A percentile compares a stretch with the other conserved stretches of the same genome.
phyloP scores from a whole-genome alignment of 306 rosid genomes.

The Dalbergia oliveri region DNA sequence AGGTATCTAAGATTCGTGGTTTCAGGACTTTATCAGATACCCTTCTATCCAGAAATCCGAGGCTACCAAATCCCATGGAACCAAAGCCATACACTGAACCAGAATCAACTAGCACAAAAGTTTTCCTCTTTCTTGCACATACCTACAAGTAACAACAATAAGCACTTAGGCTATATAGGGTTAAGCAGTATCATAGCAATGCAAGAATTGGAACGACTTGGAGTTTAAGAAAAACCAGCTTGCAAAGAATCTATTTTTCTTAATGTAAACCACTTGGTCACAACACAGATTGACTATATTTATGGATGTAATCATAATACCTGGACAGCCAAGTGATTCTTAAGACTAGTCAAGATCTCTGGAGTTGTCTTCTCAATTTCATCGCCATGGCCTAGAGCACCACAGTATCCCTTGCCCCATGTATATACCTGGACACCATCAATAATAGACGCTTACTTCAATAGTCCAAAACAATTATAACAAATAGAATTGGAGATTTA shows the following conservation, averaged over 20 bases:
- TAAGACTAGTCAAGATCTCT: slow-evolving; percentile 64
- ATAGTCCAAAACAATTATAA: slow-evolving; percentile 27
- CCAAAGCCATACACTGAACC: slow-evolving; percentile 88
- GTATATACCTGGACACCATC: slow-evolving; percentile 73
- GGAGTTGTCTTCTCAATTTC: slow-evolving; percentile 93
- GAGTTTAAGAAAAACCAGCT: slow-evolving; percentile 8
- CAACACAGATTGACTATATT: slow-evolving; percentile 26
- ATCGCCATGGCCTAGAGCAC: slow-evolving; percentile 96
- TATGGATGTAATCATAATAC: slow-evolving; percentile 48
- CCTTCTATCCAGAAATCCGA: slow-evolving; percentile 84
- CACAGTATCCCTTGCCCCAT: slow-evolving; percentile 97
- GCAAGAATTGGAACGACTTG: background rate
- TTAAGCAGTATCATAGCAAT: background rate
- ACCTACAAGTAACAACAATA: slow-evolving; percentile 61
- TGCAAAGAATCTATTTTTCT: slow-evolving; percentile 1
- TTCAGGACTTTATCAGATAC: slow-evolving; percentile 72
- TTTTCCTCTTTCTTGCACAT: slow-evolving; percentile 92
- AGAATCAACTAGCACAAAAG: slow-evolving; percentile 77
- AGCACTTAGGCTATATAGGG: slow-evolving; percentile 3
- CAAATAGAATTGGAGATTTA: slow-evolving; percentile 22
- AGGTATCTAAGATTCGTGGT: slow-evolving; percentile 75
- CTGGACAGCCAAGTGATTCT: slow-evolving; percentile 83
- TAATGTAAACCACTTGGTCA: slow-evolving; percentile 27
- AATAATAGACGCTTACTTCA: slow-evolving; percentile 40
- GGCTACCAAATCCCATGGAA: slow-evolving; percentile 96